phyloP scores from a whole-genome alignment of 176 grass and related monocot genomes.

The Sorghum bicolor region DNA sequence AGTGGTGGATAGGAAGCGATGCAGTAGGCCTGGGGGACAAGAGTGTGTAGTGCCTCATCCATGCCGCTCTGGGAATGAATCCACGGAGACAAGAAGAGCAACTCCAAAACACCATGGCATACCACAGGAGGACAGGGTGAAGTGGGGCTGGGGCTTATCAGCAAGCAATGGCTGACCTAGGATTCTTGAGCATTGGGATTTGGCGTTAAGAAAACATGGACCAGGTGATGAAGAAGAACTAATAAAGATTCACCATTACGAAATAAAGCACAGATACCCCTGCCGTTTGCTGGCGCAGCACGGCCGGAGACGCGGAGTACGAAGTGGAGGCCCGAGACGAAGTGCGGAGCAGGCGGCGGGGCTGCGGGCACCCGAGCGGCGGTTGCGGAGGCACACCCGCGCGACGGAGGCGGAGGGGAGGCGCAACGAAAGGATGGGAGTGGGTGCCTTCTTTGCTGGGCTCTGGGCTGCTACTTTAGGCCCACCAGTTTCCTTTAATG shows the following conservation, averaged over 20 bases:
- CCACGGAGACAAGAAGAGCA: slow-evolving; percentile 26
- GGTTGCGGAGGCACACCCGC: not conserved
- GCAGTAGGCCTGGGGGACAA: not conserved
- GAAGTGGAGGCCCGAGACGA: not conserved
- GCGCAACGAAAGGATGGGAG: not conserved
- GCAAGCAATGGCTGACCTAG: not conserved
- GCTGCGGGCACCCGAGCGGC: not conserved
- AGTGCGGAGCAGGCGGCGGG: not conserved
- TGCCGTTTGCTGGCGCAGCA: not conserved
- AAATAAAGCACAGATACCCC: not conserved
- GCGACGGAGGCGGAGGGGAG: not conserved
- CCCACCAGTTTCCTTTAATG: not conserved
- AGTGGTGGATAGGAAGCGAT: not conserved
- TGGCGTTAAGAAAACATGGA: not conserved
- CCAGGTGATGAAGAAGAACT: not conserved
- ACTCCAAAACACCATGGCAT: slow-evolving; percentile 14
- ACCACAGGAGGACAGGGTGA: not conserved
- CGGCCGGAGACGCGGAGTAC: not conserved
- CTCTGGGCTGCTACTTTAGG: not conserved
- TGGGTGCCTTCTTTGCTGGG: not conserved
- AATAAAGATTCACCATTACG: not conserved
- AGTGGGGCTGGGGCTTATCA: not conserved
- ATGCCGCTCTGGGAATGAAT: slow-evolving; percentile 10
- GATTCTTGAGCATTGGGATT: not conserved
- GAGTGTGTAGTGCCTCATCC: not conserved